phyloP scores from a whole-genome alignment of 768 basidiomycete species.

The Kwoniella heveanensis region DNA sequence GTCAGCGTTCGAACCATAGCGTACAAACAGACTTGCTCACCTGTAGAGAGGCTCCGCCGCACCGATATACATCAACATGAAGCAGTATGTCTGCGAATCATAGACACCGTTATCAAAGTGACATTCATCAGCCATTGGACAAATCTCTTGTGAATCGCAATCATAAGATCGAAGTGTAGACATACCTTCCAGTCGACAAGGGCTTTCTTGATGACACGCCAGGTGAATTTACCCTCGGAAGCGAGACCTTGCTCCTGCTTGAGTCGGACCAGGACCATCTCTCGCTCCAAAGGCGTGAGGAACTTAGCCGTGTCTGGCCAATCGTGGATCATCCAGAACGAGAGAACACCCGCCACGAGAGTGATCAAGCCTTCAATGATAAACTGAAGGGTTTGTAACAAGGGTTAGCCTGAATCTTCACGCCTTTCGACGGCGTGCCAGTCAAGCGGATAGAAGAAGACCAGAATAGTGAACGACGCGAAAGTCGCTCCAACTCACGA shows the following conservation, averaged over 20 bases:
- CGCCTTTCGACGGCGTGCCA: no score
- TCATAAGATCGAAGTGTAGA: background rate
- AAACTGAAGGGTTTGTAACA: no score
- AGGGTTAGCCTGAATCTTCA: no score
- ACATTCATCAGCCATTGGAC: no score
- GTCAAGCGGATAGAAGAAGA: no score
- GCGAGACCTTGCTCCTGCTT: conserved; percentile 57
- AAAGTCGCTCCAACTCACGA: conserved; percentile 27
- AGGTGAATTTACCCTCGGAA: conserved; percentile 57
- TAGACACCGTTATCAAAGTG: no score
- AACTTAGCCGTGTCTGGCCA: conserved; percentile 61
- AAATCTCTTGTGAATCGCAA: no score
- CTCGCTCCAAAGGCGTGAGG: conserved; percentile 60
- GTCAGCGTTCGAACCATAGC: no score
- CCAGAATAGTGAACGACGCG: no score
- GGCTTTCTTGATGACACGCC: conserved; percentile 56
- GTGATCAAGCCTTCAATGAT: conserved; percentile 57
- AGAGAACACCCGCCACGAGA: conserved; percentile 49
- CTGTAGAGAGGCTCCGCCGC: conserved; percentile 68
- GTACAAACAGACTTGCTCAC: no score
- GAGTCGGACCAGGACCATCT: conserved; percentile 57
- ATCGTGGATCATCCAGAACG: conserved; percentile 60
- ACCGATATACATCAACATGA: conserved; percentile 62
- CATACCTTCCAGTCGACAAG: conserved; percentile 48
- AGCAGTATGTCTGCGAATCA: conserved; percentile 47